Percentiles rank a stretch among this genome's conserved stretches.
Evolutionary conservation across 495 filamentous ascomycete species (phyloP).

Genomic region (Xeromyces bisporus): DNA sequence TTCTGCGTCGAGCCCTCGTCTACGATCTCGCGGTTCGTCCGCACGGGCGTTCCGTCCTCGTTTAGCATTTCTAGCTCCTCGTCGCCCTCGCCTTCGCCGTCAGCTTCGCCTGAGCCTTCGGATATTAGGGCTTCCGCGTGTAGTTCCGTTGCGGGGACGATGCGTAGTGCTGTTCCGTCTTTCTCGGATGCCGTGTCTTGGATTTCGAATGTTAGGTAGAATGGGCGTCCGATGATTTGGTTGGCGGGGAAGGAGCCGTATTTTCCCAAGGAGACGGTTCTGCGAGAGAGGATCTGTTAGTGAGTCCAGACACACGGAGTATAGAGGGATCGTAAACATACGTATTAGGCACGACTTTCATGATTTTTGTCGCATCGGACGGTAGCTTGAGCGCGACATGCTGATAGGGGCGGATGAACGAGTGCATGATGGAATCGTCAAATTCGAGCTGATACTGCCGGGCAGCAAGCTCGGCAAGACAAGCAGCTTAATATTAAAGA

Average conservation of each 20-base stretch:
- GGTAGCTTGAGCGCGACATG: conserved; percentile 51
- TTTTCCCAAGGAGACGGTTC: conserved; percentile 72
- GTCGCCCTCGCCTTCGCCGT: conserved; percentile 32
- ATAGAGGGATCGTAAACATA: conserved; percentile 30
- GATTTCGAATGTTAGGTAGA: conserved; percentile 79
- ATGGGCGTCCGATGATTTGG: conserved; percentile 71
- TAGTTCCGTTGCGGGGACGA: conserved; percentile 68
- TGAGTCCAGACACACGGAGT: conserved; percentile 5
- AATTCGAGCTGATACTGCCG: too few relatives aligned
- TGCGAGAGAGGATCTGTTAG: conserved; percentile 17
- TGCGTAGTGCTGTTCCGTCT: conserved; percentile 45
- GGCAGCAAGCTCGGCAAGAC: too few relatives aligned
- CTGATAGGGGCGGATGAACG: conserved; percentile 42
- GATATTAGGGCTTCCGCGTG: conserved; percentile 55
- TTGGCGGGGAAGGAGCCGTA: conserved; percentile 79
- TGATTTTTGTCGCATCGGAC: conserved; percentile 44
- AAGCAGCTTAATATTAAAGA: too few relatives aligned
- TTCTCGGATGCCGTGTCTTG: conserved; percentile 48
- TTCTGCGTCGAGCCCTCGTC: conserved; percentile 71
- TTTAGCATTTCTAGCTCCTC: conserved; percentile 33
- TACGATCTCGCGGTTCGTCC: conserved; percentile 60
- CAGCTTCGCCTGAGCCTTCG: conserved; percentile 27
- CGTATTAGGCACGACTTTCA: conserved; percentile 59
- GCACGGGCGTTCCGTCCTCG: conserved; percentile 46
- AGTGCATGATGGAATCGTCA: conserved; percentile 25